Evolutionary conservation across 176 grass and related monocot species (phyloP).

Genomic region (Zea mays): Zm-B73-REFERENCE-NAM-5.0 NC_050105.1:93407501-93408000

Average conservation of each 20-base stretch:
- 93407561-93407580: slow-evolving; percentile 34
- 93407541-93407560: slow-evolving; percentile 46
- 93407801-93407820: slow-evolving; percentile 91
- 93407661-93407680: slow-evolving; percentile 60
- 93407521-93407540: slow-evolving; percentile 48
- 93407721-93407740: slow-evolving; percentile 68
- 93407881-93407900: slow-evolving; percentile 57
- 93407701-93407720: slow-evolving; percentile 58
- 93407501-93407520: slow-evolving; percentile 44
- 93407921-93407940: slow-evolving; percentile 50
- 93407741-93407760: slow-evolving; percentile 51
- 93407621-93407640: slow-evolving; percentile 34
- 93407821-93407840: slow-evolving; percentile 78
- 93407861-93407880: slow-evolving; percentile 43
- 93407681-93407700: slow-evolving; percentile 45
- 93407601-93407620: slow-evolving; percentile 61
- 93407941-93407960: slow-evolving; percentile 90
- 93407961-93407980: slow-evolving; percentile 72
- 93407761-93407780: slow-evolving; percentile 64
- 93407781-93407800: slow-evolving; percentile 67
- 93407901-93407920: slow-evolving; percentile 45
- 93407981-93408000: slow-evolving; percentile 76
- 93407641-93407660: slow-evolving; percentile 1
- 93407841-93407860: slow-evolving; percentile 59
- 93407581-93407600: slow-evolving; percentile 61